A percentile compares a stretch with the other conserved stretches of the same genome.
phyloP scores from a whole-genome alignment of 805 yeast genomes.

The Saccharomycopsis sp. region DNA sequence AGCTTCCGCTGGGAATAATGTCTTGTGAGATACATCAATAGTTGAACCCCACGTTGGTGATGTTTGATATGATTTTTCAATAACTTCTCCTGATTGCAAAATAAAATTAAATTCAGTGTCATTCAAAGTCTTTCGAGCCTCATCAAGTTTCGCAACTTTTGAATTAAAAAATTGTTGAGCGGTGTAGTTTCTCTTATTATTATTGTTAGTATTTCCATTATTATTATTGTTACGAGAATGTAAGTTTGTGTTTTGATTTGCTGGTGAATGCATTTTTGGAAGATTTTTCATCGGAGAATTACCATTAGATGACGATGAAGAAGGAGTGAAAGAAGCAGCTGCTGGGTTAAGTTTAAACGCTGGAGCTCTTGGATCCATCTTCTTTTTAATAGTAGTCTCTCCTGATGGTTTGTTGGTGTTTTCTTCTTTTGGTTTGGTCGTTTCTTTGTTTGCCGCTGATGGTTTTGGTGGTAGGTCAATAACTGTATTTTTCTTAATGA shows the following conservation, averaged over 20 bases:
- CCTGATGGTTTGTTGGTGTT: neutral
- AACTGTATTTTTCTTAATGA: conserved; percentile 28
- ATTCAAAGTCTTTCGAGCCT: conserved; percentile 15
- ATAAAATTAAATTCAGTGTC: conserved; percentile 15
- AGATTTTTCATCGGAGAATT: conserved; percentile 19
- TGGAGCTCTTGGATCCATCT: conserved; percentile 50
- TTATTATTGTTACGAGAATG: conserved; percentile 10
- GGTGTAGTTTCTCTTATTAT: conserved; percentile 5
- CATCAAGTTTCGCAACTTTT: conserved; percentile 20
- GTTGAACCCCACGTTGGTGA: conserved; percentile 74
- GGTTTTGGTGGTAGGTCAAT: conserved; percentile 9
- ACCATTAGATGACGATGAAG: conserved; percentile 24
- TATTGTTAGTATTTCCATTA: conserved; percentile 1
- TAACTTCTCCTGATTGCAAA: conserved; percentile 14
- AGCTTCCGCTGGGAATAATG: conserved; percentile 37
- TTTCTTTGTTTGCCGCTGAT: neutral
- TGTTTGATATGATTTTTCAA: conserved; percentile 62
- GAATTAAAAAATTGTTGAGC: conserved; percentile 7
- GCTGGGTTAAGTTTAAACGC: conserved; percentile 66
- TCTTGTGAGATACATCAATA: conserved; percentile 48
- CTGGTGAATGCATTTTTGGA: conserved; percentile 2
- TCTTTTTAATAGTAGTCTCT: conserved; percentile 31
- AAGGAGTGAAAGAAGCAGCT: conserved; percentile 59
- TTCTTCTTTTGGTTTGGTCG: conserved; percentile 3
- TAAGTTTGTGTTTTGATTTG: neutral